Evolutionary conservation across 306 rosid species (phyloP).

Genomic region (Echinosophora koreensis): DNA sequence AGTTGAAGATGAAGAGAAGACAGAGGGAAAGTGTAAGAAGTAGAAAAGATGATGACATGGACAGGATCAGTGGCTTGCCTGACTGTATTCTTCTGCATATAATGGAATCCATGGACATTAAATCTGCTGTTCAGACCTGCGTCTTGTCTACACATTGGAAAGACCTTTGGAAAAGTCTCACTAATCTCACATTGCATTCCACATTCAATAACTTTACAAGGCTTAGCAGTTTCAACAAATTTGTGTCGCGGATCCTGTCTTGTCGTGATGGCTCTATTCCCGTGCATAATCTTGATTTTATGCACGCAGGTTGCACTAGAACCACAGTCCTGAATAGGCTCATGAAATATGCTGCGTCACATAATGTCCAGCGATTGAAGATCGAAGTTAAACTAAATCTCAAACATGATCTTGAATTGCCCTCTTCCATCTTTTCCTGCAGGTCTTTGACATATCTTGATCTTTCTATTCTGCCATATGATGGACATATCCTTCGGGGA

Average conservation of each 20-base stretch:
- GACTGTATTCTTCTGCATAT: not conserved
- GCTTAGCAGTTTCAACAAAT: not conserved
- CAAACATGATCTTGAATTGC: not conserved
- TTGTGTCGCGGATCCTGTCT: not conserved
- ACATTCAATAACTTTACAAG: fast-evolving
- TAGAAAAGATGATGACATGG: not conserved
- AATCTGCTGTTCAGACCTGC: not conserved
- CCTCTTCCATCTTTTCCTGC: not conserved
- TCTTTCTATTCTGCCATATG: too few species aligned
- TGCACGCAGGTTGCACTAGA: fast-evolving
- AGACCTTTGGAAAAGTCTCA: not conserved
- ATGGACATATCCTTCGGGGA: too few species aligned
- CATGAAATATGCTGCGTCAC: not conserved
- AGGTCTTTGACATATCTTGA: too few species aligned
- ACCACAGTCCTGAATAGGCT: not conserved
- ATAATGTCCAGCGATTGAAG: not conserved
- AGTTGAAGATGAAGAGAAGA: not conserved
- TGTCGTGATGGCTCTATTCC: not conserved
- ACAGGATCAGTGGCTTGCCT: not conserved
- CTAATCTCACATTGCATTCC: not conserved
- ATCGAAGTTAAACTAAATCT: not conserved
- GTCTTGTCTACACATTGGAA: not conserved
- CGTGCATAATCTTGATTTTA: not conserved
- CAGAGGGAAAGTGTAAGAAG: not conserved
- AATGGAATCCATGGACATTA: not conserved